Conservation (phyloP, 768 basidiomycete genomes). For the Pleurotus platypus region DNA sequence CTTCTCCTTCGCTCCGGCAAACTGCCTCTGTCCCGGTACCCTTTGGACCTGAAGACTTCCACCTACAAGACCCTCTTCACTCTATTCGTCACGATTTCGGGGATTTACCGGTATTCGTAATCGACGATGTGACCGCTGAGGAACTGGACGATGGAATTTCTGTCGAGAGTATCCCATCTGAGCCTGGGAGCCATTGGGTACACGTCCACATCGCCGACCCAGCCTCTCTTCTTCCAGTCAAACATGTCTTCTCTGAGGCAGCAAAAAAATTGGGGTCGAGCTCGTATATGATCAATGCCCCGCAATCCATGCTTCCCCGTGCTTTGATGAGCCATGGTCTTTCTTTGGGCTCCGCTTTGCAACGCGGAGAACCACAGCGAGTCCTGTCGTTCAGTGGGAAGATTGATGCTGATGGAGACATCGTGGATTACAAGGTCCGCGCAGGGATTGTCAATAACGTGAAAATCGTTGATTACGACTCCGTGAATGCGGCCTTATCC, state of each 20-base stretch:
- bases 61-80: conserved; percentile 60
- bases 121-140: conserved; percentile 75
- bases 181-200: conserved; percentile 68
- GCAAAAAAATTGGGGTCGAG: conserved; percentile 54
- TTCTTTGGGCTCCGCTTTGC: conserved; percentile 30
- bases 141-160: conserved; percentile 96
- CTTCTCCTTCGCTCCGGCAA: conserved; percentile 14
- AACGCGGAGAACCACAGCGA: conserved; percentile 39
- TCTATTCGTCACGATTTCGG: conserved; percentile 85
- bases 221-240: conserved; percentile 70
- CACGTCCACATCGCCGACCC: conserved; percentile 95
- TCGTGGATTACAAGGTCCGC: conserved; percentile 66
- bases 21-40: conserved; percentile 16
- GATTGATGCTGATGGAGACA: conserved; percentile 55
- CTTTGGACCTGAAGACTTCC: conserved; percentile 63
- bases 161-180: conserved; percentile 59
- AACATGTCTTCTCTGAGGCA: conserved; percentile 53
- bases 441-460: conserved; percentile 76
- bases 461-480: conserved; percentile 58
- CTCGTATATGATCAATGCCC: conserved; percentile 61
- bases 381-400: conserved; percentile 82
- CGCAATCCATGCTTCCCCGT: conserved; percentile 72
- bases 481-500: conserved; percentile 54
- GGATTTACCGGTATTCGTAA: conserved; percentile 73
- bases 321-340: conserved; percentile 45